Percentiles rank a stretch among this genome's conserved stretches.
phyloP scores from a whole-genome alignment of 495 filamentous ascomycete genomes.

The Parachaetomium inaequale region DNA sequence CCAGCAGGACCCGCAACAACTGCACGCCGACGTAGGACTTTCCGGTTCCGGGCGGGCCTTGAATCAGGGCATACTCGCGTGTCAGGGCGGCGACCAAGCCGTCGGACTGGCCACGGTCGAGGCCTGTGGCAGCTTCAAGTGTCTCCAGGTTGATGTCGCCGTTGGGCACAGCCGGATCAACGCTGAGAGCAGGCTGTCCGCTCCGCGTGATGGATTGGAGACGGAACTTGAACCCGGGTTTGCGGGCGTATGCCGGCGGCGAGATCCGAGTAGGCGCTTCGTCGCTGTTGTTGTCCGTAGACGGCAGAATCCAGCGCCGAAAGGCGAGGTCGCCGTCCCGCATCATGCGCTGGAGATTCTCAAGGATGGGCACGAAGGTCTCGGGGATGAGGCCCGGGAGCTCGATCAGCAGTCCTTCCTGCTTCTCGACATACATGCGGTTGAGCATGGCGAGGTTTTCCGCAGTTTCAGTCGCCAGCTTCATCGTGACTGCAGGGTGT shows the following conservation, averaged over 20 bases:
- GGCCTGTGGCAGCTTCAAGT: constrained; percentile 11
- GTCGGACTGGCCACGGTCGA: constrained; percentile 43
- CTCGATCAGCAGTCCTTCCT: constrained; percentile 24
- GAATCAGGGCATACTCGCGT: constrained; percentile 59
- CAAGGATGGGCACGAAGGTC: constrained; percentile 32
- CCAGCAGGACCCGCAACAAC: constrained; percentile 57
- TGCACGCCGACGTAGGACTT: constrained; percentile 63
- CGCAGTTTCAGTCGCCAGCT: constrained; percentile 1
- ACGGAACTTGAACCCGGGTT: constrained; percentile 51
- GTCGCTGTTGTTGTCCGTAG: constrained; percentile 21
- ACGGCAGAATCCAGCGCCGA: constrained; percentile 41
- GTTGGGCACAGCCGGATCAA: not conserved
- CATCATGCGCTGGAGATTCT: constrained; percentile 35
- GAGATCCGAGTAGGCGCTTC: constrained; percentile 8
- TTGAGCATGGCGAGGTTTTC: not conserved
- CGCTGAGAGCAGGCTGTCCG: not conserved
- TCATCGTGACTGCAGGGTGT: constrained; percentile 1
- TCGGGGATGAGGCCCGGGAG: constrained; percentile 33
- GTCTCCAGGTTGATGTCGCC: not conserved
- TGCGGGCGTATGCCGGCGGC: constrained; percentile 53
- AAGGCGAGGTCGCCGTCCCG: constrained; percentile 18
- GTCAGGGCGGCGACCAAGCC: constrained; percentile 57
- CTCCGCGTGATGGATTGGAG: constrained; percentile 43
- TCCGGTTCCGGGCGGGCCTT: constrained; percentile 80
- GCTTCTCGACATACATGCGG: constrained; percentile 5